Evolutionary conservation across 2,329 filamentous ascomycete species (phyloP).

Genomic region (Lomentospora prolificans): DNA sequence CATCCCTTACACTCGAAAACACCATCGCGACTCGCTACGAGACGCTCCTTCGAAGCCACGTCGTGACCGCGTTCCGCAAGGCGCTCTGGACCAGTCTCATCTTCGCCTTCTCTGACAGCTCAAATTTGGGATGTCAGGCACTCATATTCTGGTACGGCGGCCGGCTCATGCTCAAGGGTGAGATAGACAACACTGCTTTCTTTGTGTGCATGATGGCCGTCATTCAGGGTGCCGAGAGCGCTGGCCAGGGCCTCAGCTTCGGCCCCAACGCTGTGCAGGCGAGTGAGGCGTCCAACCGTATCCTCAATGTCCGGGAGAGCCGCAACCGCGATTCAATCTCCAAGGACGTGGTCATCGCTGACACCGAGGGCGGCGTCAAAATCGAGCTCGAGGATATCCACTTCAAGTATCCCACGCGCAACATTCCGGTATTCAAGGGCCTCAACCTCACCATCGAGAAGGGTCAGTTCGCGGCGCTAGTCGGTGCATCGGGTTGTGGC

Average conservation of each 20-base stretch:
- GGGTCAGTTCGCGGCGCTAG: slow-evolving; percentile 61
- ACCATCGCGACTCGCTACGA: slow-evolving; percentile 54
- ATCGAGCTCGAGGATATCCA: slow-evolving; percentile 47
- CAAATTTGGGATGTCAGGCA: slow-evolving; percentile 53
- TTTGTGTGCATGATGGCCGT: slow-evolving; percentile 55
- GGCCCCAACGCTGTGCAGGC: slow-evolving; percentile 54
- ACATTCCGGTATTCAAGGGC: slow-evolving; percentile 46
- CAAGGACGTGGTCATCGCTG: slow-evolving; percentile 27
- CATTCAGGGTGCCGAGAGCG: slow-evolving; percentile 56
- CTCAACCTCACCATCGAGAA: slow-evolving; percentile 56
- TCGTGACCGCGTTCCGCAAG: slow-evolving; percentile 48
- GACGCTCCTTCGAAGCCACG: slow-evolving; percentile 47
- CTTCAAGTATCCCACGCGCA: slow-evolving; percentile 51
- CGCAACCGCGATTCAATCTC: slow-evolving; percentile 24
- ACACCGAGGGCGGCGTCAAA: slow-evolving; percentile 38
- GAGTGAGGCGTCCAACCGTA: slow-evolving; percentile 48
- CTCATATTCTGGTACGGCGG: slow-evolving; percentile 60
- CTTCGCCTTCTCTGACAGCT: slow-evolving; percentile 60
- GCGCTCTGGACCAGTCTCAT: slow-evolving; percentile 53
- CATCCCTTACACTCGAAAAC: slow-evolving; percentile 60
- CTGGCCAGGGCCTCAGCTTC: slow-evolving; percentile 58
- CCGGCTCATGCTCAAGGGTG: slow-evolving; percentile 40
- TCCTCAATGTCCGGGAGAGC: slow-evolving; percentile 40
- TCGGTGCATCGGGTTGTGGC: slow-evolving; percentile 61
- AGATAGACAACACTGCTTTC: slow-evolving; percentile 37